Conservation (phyloP, 768 basidiomycete genomes). For the Phanerochaete sordida region DNA sequence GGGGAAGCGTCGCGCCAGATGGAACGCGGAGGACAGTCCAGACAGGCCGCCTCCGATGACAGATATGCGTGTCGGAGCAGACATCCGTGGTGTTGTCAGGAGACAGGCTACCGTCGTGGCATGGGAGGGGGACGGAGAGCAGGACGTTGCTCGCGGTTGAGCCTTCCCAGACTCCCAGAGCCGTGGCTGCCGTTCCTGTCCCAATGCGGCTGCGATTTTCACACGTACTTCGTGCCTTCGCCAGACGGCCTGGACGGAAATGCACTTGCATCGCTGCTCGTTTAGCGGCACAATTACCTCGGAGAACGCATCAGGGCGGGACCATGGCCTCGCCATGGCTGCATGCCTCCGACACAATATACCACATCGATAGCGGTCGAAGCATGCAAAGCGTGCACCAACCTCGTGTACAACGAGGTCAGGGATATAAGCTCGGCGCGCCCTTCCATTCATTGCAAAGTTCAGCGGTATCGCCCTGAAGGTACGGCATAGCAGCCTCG, state of each 20-base stretch:
- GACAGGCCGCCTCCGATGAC: conserved; percentile 74
- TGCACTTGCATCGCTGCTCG: no score
- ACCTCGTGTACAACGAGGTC: not conserved
- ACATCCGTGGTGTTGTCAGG: not conserved
- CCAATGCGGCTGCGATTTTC: not conserved
- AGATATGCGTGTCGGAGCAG: conserved; percentile 6
- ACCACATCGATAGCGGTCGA: not conserved
- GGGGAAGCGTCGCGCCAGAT: conserved; percentile 67
- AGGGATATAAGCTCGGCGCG: not conserved
- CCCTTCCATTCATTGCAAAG: not conserved
- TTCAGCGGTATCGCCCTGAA: not conserved
- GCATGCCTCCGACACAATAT: not conserved
- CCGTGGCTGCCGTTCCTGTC: not conserved
- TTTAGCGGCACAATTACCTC: no score
- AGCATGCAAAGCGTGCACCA: not conserved
- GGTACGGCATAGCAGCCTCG: not conserved
- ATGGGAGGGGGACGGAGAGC: not conserved
- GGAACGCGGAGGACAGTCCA: conserved; percentile 79
- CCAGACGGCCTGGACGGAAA: no score
- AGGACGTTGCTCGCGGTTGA: not conserved
- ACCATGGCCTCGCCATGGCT: not conserved
- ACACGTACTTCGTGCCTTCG: not conserved
- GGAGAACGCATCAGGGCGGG: not conserved
- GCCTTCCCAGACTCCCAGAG: not conserved
- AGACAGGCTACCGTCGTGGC: not conserved